These are phyloP conservation scores for Hanseniaspora nectarophila DNA, from an alignment of 805 yeast species.

Conservation along the genomic window DNA sequence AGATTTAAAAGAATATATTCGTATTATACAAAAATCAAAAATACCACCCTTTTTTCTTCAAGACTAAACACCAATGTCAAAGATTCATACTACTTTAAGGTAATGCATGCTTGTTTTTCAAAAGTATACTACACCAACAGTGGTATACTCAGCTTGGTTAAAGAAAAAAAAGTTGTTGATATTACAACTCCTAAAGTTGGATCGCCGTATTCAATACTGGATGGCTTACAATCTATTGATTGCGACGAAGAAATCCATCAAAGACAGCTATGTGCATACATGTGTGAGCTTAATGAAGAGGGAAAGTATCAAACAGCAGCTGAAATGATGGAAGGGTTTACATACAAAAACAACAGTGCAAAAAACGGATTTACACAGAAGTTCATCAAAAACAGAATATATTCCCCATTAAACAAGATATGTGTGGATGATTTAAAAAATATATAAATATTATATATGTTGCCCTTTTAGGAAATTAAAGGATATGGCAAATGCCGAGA, in stretches of 20 bases:
- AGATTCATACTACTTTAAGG: neutral
- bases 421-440: neutral
- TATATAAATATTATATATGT: too few relatives aligned
- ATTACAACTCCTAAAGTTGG: neutral
- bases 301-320: neutral
- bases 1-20: neutral
- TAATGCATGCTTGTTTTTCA: neutral
- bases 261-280: neutral
- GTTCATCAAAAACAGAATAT: neutral
- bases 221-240: neutral
- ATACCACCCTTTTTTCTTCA: neutral
- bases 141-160: neutral
- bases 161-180: neutral
- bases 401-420: too few relatives aligned
- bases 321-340: neutral
- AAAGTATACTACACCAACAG: neutral
- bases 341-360: neutral
- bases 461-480: too few relatives aligned
- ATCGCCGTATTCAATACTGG: neutral
- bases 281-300: neutral
- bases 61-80: neutral
- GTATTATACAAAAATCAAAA: neutral
- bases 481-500: too few relatives aligned
- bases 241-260: neutral
- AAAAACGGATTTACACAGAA: neutral